These are phyloP conservation scores for Flaveria ramosissima DNA, from an alignment of 129 eudicot species.

Conservation along the genomic window DNA sequence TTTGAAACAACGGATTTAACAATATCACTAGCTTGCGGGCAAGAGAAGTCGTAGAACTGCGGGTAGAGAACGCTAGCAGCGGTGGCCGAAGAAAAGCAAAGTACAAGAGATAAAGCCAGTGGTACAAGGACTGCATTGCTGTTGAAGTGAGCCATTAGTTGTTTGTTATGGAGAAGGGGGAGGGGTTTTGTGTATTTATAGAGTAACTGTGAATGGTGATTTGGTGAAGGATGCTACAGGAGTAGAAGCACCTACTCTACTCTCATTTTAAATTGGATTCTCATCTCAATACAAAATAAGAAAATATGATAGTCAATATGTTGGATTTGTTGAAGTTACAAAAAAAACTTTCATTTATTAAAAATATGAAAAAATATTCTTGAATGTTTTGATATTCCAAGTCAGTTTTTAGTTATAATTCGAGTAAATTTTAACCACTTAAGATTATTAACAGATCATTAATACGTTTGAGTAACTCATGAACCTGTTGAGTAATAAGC, in stretches of 20 bases:
- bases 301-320: background rate
- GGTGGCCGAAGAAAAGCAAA: conserved; percentile 39
- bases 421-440: too few species aligned
- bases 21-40: conserved; percentile 63
- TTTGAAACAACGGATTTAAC: conserved; percentile 78
- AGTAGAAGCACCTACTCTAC: conserved; percentile 40
- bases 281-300: background rate
- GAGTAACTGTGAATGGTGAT: conserved; percentile 28
- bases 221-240: conserved; percentile 33
- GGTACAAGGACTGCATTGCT: conserved; percentile 46
- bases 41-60: conserved; percentile 76
- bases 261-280: conserved; percentile 16
- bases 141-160: conserved; percentile 46
- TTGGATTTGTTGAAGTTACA: conserved; percentile 9
- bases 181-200: conserved; percentile 33
- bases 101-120: conserved; percentile 50
- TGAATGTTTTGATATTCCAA: too few species aligned
- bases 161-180: conserved; percentile 35
- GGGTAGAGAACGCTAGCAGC: conserved; percentile 69
- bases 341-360: background rate
- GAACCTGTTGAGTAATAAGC: too few species aligned
- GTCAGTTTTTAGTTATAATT: too few species aligned
- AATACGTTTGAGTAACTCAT: too few species aligned
- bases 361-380: background rate
- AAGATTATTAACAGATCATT: too few species aligned